Evolutionary conservation across 768 basidiomycete species (phyloP), one percentile per base, ranked within the genome.

Genomic region (Favolaschia claudopus): DNA sequence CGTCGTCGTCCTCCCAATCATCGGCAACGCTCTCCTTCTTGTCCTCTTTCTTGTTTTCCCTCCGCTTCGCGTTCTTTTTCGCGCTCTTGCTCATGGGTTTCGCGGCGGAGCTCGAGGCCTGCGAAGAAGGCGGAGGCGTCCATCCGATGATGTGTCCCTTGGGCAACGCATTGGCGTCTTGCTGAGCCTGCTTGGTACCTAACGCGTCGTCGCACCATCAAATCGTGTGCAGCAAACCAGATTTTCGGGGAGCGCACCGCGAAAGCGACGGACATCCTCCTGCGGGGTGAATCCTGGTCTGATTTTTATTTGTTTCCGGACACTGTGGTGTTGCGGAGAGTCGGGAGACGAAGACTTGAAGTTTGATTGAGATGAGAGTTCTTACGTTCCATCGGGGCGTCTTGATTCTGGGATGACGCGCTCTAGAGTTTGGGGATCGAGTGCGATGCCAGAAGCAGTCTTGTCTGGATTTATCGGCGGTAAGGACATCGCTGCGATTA

Each of bases 201-300:
- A 52, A 44, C 58, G 58, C 50, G 60, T 61, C n/a, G n/a, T n/a
- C 54, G 31, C 32, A 45, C 9, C 14, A 37, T 60, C 37, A 59
- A 49, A 45, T 49, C 15, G 37, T 19, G 12, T 5, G 17, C 49
- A 38, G 36, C 31, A 7, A 36, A 20, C 36, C 29, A 7, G 15
- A 25, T 27, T 24, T 10, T 13, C 17, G 34, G 31, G 37, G 9
- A 27, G 37, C 58, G 39, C 49, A 37, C 91, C 86, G 50, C 93
- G 85, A 74, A 95, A 98, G 44, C 89, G 87, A n/a, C 85, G 82
- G 8, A 96, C 84, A 74, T 98, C 95, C 74, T 98, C 95, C 74
- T 95, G 93, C 0, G 95, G 95, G 5, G 93, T 96, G 75, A 90
- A 98, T 0, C 95, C 95, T 3, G 94, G 95, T 25, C 95, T 83